phyloP scores from a whole-genome alignment of 352 stramenopile species.

The Globisporangium abappressorium region DNA sequence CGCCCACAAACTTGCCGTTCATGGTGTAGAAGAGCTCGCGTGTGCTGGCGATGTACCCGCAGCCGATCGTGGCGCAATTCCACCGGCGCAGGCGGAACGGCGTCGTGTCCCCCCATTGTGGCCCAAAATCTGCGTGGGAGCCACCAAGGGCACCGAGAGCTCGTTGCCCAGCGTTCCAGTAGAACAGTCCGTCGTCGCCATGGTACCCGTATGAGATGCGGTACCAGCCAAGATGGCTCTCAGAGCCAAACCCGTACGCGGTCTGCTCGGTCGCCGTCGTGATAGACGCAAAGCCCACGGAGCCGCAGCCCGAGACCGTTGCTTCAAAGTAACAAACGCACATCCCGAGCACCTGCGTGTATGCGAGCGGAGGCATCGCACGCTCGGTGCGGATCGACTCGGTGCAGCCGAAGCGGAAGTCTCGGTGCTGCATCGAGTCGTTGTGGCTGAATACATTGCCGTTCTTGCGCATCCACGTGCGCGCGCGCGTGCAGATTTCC shows the following conservation, averaged over 20 bases:
- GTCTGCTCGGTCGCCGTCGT: slow-evolving; percentile 6
- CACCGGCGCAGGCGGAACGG: background rate
- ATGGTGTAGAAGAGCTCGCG: slow-evolving; percentile 35
- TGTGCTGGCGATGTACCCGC: slow-evolving; percentile 20
- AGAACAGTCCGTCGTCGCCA: slow-evolving; percentile 29
- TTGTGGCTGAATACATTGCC: slow-evolving; percentile 33
- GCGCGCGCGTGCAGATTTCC: slow-evolving; percentile 28
- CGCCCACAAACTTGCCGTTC: slow-evolving; percentile 28
- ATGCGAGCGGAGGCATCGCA: slow-evolving; percentile 18
- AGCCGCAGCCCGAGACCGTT: slow-evolving; percentile 23
- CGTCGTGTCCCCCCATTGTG: slow-evolving; percentile 19
- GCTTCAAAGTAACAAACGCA: slow-evolving; percentile 37
- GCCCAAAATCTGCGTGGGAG: slow-evolving; percentile 16
- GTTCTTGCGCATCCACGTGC: slow-evolving; percentile 20
- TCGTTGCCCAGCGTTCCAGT: slow-evolving; percentile 26
- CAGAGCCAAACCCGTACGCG: slow-evolving; percentile 32
- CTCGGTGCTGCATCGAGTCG: slow-evolving; percentile 22
- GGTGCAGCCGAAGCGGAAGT: slow-evolving; percentile 21
- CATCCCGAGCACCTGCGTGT: background rate
- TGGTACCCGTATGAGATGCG: slow-evolving; percentile 40
- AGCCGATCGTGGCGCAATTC: slow-evolving; percentile 21
- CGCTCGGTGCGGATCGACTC: slow-evolving; percentile 30
- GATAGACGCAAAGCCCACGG: slow-evolving; percentile 26
- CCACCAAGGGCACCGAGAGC: slow-evolving; percentile 13
- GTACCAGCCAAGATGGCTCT: slow-evolving; percentile 36